A percentile compares a stretch with the other conserved stretches of the same genome.
These are phyloP conservation scores for Jamesozyma piceae DNA, from an alignment of 805 yeast species.

Conservation along the genomic window DNA sequence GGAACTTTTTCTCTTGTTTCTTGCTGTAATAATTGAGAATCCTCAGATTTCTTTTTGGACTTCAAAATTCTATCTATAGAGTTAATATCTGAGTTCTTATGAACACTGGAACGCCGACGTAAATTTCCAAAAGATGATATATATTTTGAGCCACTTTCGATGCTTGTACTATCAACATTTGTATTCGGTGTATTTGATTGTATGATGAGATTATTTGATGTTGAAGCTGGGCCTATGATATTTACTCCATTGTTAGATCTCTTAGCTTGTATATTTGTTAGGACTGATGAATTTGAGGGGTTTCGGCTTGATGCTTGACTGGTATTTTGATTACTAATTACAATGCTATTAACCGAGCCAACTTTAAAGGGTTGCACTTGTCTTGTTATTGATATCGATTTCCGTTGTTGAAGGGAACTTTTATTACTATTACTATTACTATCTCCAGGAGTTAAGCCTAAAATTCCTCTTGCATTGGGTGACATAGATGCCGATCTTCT, in stretches of 20 bases:
- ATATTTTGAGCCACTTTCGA: conserved; percentile 46
- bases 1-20: not conserved
- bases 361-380: conserved; percentile 32
- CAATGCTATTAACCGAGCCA: conserved; percentile 29
- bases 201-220: not conserved
- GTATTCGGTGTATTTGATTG: conserved; percentile 4
- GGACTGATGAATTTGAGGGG: conserved; percentile 37
- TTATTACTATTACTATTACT: conserved; percentile 3
- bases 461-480: conserved; percentile 4
- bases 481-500: conserved; percentile 6
- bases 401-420: conserved; percentile 8
- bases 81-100: conserved; percentile 15
- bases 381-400: conserved; percentile 16
- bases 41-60: not conserved
- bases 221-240: conserved; percentile 18
- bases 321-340: conserved; percentile 10
- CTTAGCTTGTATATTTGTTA: conserved; percentile 34
- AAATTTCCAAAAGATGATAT: conserved; percentile 69
- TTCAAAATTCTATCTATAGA: conserved; percentile 7
- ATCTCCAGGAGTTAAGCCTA: conserved; percentile 1
- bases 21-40: conserved; percentile 4
- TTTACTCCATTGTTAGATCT: conserved; percentile 32
- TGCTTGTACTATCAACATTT: conserved; percentile 16
- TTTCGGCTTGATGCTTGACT: conserved; percentile 32
- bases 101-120: conserved; percentile 39